These are phyloP conservation scores for Solanum hybrid DNA, from an alignment of 305 asterid genomes.

Conservation along the genomic window DNA sequence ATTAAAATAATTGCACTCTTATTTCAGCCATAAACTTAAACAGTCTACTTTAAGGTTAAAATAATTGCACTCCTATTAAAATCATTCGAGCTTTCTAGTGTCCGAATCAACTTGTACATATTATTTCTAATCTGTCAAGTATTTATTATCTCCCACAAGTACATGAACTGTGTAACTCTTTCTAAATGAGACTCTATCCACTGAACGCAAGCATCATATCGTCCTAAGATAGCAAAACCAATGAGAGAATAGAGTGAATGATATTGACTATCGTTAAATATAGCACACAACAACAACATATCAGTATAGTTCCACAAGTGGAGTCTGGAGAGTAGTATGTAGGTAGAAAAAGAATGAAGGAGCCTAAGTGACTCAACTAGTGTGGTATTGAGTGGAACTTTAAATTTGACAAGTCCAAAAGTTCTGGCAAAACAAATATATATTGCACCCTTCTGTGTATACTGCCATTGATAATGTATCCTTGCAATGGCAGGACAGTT, in stretches of 20 bases:
- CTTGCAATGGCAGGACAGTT: constrained; percentile 18
- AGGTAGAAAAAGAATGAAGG: neutral
- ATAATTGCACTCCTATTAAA: neutral
- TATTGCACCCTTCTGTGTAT: constrained; percentile 14
- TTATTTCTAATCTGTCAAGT: neutral
- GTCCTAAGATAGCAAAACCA: neutral
- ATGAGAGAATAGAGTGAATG: neutral
- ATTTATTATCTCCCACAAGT: neutral
- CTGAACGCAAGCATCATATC: neutral
- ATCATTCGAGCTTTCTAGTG: neutral
- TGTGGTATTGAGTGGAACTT: neutral
- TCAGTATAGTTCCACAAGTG: too few relatives aligned
- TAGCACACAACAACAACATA: neutral
- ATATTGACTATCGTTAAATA: neutral
- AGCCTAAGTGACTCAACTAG: neutral
- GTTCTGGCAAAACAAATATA: constrained; percentile 16
- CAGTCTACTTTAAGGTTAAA: neutral
- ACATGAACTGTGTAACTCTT: neutral
- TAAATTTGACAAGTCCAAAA: neutral
- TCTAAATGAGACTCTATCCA: neutral
- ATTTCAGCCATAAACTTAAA: neutral
- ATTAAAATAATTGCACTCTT: neutral
- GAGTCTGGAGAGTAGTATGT: too few relatives aligned
- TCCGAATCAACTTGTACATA: neutral
- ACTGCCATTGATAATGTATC: constrained; percentile 16